Evolutionary conservation across 441 rosid species (phyloP).

Genomic region (Manihot esculenta): DNA sequence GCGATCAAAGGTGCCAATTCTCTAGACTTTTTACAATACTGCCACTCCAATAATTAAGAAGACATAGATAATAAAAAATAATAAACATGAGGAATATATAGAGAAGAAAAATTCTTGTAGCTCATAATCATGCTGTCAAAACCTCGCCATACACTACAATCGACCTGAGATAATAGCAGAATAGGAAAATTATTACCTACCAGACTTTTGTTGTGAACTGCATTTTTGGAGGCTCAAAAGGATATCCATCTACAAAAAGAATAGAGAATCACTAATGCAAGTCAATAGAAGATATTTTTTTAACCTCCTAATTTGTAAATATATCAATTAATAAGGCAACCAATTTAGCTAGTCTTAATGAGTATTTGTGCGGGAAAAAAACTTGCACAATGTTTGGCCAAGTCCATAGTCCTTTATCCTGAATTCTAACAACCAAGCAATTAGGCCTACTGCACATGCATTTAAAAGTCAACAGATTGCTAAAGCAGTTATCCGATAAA

Average conservation of each 20-base stretch:
- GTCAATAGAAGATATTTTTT: constrained; percentile 8
- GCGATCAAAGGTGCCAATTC: neutral
- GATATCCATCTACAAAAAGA: constrained; percentile 86
- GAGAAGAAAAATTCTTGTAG: neutral
- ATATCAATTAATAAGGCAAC: neutral
- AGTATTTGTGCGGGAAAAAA: neutral
- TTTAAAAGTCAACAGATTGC: constrained; percentile 1
- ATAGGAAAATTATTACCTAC: constrained; percentile 44
- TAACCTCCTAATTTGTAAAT: neutral
- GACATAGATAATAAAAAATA: neutral
- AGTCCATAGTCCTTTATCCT: neutral
- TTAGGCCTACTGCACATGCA: neutral
- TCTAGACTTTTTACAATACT: neutral
- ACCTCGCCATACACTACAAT: neutral
- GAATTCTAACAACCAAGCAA: neutral
- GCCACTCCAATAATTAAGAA: neutral
- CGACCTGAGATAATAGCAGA: neutral
- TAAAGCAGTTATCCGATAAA: neutral
- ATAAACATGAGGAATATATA: neutral
- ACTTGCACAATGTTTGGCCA: neutral
- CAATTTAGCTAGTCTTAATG: neutral
- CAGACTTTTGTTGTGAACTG: constrained; percentile 95
- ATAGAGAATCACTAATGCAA: constrained; percentile 12
- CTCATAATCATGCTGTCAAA: neutral
- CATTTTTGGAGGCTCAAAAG: constrained; percentile 99